Evolutionary conservation across 106 monocot genomes (phyloP), one percentile per base, ranked within the genome.

Genomic region (Dendrobium officinale): DNA sequence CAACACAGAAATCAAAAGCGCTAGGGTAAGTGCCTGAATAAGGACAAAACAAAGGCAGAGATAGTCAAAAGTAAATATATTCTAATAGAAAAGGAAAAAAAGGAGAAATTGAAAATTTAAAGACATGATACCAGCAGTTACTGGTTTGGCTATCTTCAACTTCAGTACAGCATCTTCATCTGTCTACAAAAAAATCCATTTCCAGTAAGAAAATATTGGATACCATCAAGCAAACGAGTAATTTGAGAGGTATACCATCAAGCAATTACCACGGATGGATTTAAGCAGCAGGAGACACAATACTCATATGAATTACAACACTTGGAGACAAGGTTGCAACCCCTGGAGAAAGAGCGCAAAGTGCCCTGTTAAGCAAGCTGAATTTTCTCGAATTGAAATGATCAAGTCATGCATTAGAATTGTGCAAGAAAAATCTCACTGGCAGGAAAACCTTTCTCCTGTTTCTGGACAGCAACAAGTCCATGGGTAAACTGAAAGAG

Each of bases 251-350:
- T 72, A 19, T 27, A 51, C 51, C 45, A 42, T 26, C 43, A 67
- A 83, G 18, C 77, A 67, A 79, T 77, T 88, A 95, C 95, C 88
- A 77, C 81, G 27, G 87, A 85, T 74, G 98, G 98, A 91, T 89
- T 83, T 64, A 98, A 91, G 85, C 95, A 98, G 86, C 98, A 98
- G 51, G 98, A 98, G 15, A 98, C 92, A 85, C 98, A 98, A 84
- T 88, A 95, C 81, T 98, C 94, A 77, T 98, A 98, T 33, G 98
- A 95, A 81, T 91, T 88, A 72, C 98, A 98, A 81, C 98, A 98
- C 54, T 89, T 78, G 24, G 89, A 92, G 66, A 79, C 82, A 80
- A 98, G 84, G 81, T 98, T 92, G 87, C 97, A 98, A 6, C 97
- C 97, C 83, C 97, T 96, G 85, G 7, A 77, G 37, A 75, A 86